Evolutionary conservation across 306 rosid genomes (phyloP).

Genomic region (Boehmeria nivea): DNA sequence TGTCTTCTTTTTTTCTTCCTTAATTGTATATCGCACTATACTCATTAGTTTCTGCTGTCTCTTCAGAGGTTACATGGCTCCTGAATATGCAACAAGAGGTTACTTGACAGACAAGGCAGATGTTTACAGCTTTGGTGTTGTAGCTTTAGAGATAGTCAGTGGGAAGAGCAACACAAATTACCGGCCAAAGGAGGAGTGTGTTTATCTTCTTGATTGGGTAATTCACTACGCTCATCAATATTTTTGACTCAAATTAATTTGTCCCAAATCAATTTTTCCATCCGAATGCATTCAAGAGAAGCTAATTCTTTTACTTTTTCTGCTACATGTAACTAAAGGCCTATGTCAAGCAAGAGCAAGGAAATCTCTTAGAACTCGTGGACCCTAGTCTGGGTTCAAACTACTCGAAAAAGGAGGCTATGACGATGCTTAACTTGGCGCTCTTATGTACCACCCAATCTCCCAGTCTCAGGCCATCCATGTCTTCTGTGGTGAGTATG

Average conservation of each 20-base stretch:
- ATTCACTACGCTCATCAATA: no score
- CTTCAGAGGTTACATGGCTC: conserved; percentile 83
- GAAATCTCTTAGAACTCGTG: conserved; percentile 25
- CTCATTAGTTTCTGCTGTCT: conserved; percentile 18
- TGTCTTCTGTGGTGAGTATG: conserved; percentile 42
- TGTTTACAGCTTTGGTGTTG: conserved; percentile 74
- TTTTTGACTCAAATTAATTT: not conserved
- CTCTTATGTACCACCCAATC: conserved; percentile 28
- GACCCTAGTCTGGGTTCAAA: conserved; percentile 33
- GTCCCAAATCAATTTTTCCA: not conserved
- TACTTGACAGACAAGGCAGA: conserved; percentile 80
- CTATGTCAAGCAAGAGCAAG: conserved; percentile 14
- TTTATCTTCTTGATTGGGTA: conserved; percentile 84
- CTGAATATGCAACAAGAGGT: conserved; percentile 79
- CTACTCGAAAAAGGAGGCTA: conserved; percentile 19
- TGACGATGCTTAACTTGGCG: conserved; percentile 25
- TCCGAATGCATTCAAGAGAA: not conserved
- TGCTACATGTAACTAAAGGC: conserved; percentile 20
- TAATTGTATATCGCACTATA: not conserved
- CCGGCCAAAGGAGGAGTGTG: conserved; percentile 57
- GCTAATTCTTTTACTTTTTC: not conserved
- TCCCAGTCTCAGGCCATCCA: conserved; percentile 28
- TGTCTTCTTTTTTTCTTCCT: not conserved
- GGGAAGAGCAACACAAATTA: conserved; percentile 77
- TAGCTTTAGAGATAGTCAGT: conserved; percentile 67